Evolutionary conservation across 176 grass and related monocot species (phyloP), one percentile per base, ranked within the genome.

Genomic region (Typha latifolia): DNA sequence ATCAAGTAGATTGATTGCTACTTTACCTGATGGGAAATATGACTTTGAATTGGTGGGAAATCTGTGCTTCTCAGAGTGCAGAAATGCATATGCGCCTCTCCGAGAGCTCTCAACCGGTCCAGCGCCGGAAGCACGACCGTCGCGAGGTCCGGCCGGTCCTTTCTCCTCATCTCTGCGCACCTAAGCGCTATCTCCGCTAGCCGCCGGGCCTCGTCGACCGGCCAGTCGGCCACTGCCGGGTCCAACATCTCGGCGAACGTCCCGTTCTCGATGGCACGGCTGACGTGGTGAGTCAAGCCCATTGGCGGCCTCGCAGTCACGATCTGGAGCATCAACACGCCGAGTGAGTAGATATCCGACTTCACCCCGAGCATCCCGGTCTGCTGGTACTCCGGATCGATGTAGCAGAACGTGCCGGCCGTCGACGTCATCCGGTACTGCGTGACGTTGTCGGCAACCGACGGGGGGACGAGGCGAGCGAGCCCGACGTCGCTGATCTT

Each of bases 331-430:
- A 96, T 85, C 84, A 91, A 77, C 1, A 96, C 87, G n/a, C 92
- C 87, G 43, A 96, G 82, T 47, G 91, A 96, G 79, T 96, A 96
- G 0, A 96, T 83, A 79, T 96, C 91, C 0, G 91, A 96, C 87
- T 90, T 90, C 32, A 87, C 84, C 12, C 91, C 91, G 12, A 96
- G 84, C 87, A 96, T 87, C 13, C 91, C 87, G 19, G 84, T 96
- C 79, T 87, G 84, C 78, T 96, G 91, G 84, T 96, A 96, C 81
- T 96, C 91, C 18, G 91, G 91, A 70, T 96, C 91, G 69, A 96
- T 96, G 78, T 96, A 96, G 77, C 91, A 96, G 78, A 96, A 96
- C 4, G 91, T 96, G 2, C 91, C 91, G 1, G 91, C 91, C 0
- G 91, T 81, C 32, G 81, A 87, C 31, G 91, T 96, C 84, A 96